A percentile compares a stretch with the other conserved stretches of the same genome.
Evolutionary conservation across 1,284 basidiomycete species (phyloP).

Genomic region (Ganoderma meredithae): DNA sequence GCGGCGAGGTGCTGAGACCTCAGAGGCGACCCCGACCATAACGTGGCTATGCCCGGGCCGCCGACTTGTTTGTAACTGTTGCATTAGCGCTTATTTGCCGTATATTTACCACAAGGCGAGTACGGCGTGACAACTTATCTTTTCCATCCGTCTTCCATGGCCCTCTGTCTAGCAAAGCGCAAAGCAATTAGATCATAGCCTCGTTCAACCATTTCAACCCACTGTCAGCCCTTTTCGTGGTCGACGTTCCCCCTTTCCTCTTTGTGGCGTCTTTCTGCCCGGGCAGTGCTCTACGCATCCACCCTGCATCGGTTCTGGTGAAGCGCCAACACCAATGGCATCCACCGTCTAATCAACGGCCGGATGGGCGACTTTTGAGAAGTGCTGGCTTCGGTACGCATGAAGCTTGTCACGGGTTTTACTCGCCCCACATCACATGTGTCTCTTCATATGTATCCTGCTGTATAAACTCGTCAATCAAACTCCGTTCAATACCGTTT

Average conservation of each 20-base stretch:
- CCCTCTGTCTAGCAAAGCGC: neutral
- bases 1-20: no score
- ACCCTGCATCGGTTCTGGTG: conserved; percentile 46
- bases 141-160: neutral
- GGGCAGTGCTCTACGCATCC: conserved; percentile 41
- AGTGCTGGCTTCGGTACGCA: conserved; percentile 33
- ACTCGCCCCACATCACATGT: conserved; percentile 37
- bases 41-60: no score
- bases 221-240: neutral
- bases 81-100: neutral
- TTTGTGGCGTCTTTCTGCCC: conserved; percentile 43
- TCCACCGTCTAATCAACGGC: conserved; percentile 41
- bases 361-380: conserved; percentile 37
- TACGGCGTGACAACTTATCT: no score
- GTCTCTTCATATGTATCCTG: neutral
- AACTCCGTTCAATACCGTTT: neutral
- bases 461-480: neutral
- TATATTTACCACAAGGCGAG: no score
- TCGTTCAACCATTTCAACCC: neutral
- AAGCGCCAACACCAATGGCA: conserved; percentile 38
- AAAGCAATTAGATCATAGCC: neutral
- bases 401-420: conserved; percentile 38
- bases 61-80: neutral
- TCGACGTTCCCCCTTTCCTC: neutral
- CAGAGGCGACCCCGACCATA: no score